phyloP scores from a whole-genome alignment of 768 basidiomycete genomes.

The Rubroboletus satanas region DNA sequence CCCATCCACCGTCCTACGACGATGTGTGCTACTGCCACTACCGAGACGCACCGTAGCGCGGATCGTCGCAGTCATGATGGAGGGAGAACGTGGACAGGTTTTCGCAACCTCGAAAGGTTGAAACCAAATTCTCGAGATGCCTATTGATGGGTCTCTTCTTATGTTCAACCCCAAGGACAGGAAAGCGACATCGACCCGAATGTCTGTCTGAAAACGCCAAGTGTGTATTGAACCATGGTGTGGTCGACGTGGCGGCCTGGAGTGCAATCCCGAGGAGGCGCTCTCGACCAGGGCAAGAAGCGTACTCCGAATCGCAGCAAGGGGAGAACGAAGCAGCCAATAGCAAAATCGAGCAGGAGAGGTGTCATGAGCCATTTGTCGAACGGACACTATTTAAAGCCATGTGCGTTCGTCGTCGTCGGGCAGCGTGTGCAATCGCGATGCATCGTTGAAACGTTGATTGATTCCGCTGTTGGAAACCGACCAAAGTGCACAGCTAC shows the following conservation, averaged over 20 bases:
- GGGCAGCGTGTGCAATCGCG: not conserved
- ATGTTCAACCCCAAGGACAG: not conserved
- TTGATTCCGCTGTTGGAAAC: too few species aligned
- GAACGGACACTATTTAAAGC: not conserved
- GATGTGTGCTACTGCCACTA: too few species aligned
- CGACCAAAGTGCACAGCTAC: too few species aligned
- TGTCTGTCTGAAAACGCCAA: not conserved
- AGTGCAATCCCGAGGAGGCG: not conserved
- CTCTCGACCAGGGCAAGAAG: not conserved
- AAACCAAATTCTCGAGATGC: not conserved
- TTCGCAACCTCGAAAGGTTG: not conserved
- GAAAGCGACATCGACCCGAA: not conserved
- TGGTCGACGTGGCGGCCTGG: too few species aligned
- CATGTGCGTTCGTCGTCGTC: not conserved
- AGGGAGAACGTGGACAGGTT: not conserved
- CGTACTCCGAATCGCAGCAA: not conserved
- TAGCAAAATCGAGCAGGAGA: not conserved
- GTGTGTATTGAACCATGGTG: too few species aligned
- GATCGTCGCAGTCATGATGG: too few species aligned
- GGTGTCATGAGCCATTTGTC: not conserved
- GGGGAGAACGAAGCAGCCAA: not conserved
- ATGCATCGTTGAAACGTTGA: not conserved
- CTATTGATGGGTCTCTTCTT: not conserved
- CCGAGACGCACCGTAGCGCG: too few species aligned
- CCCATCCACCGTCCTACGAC: too few species aligned